Conservation (phyloP, 1,139 yeast genomes). For the Citeromyces siamensis region DNA sequence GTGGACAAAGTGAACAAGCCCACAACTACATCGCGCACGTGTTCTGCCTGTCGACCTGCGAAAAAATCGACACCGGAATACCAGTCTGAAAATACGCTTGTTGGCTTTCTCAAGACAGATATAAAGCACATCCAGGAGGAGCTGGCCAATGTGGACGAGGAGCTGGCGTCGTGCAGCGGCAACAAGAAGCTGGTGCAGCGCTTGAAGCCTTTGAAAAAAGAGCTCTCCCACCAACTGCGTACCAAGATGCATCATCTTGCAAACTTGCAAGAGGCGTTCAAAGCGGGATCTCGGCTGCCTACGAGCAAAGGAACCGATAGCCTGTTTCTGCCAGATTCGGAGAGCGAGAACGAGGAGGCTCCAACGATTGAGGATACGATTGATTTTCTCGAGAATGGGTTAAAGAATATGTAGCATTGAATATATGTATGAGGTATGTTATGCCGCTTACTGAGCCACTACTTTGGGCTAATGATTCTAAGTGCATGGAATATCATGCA, state of each 20-base stretch:
- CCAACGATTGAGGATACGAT: conserved; percentile 1
- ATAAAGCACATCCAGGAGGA: not conserved
- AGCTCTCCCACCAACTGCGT: not conserved
- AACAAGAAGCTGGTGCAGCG: not conserved
- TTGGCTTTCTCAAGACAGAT: not conserved
- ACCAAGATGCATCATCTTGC: not conserved
- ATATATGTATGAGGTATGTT: no score
- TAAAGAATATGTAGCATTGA: no score
- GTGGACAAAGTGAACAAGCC: not conserved
- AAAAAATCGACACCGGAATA: not conserved
- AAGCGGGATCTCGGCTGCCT: not conserved
- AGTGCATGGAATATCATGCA: no score
- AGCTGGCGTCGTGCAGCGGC: not conserved
- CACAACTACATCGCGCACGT: not conserved
- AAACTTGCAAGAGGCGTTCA: not conserved
- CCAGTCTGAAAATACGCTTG: not conserved
- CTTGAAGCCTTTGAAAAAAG: not conserved
- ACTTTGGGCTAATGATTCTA: no score
- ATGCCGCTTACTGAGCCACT: no score
- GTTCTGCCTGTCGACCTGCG: not conserved
- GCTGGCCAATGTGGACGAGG: not conserved
- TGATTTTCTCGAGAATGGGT: not conserved
- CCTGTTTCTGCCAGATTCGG: not conserved
- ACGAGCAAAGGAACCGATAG: not conserved
- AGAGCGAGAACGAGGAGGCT: conserved; percentile 1